phyloP scores from a whole-genome alignment of 495 filamentous ascomycete species.

The Aspergillus mulundensis region DNA sequence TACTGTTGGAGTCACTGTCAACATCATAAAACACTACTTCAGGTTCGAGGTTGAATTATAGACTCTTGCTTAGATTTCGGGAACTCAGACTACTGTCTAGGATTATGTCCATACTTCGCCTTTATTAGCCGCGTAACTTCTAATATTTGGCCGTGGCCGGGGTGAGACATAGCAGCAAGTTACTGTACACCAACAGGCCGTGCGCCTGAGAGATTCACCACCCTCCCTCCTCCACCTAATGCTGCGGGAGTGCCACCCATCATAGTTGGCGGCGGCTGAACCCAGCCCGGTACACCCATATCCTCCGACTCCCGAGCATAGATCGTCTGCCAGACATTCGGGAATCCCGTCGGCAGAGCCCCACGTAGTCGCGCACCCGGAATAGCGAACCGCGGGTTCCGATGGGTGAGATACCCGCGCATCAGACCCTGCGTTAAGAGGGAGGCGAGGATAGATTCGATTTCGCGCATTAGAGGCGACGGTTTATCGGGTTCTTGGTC shows the following conservation, averaged over 20 bases:
- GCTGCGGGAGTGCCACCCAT: slow-evolving; percentile 11
- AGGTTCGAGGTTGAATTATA: neutral
- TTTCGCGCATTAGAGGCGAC: slow-evolving; percentile 53
- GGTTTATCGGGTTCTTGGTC: slow-evolving; percentile 40
- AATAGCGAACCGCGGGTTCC: slow-evolving; percentile 71
- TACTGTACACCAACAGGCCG: slow-evolving; percentile 48
- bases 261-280: slow-evolving; percentile 29
- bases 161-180: neutral
- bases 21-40: neutral
- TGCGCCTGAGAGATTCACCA: slow-evolving; percentile 51
- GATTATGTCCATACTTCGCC: no score
- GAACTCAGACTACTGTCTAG: neutral
- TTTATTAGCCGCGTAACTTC: no score
- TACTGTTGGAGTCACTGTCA: neutral
- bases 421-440: slow-evolving; percentile 80
- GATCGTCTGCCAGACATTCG: slow-evolving; percentile 57
- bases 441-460: slow-evolving; percentile 75
- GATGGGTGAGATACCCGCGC: slow-evolving; percentile 79
- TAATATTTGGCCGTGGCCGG: no score
- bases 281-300: slow-evolving; percentile 54
- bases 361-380: slow-evolving; percentile 66
- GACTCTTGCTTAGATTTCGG: neutral
- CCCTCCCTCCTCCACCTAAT: slow-evolving; percentile 37
- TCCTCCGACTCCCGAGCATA: slow-evolving; percentile 37
- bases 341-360: slow-evolving; percentile 59